These are phyloP conservation scores for Ceratobasidium sp. DNA, from an alignment of 1,284 basidiomycete species.

Conservation along the genomic window DNA sequence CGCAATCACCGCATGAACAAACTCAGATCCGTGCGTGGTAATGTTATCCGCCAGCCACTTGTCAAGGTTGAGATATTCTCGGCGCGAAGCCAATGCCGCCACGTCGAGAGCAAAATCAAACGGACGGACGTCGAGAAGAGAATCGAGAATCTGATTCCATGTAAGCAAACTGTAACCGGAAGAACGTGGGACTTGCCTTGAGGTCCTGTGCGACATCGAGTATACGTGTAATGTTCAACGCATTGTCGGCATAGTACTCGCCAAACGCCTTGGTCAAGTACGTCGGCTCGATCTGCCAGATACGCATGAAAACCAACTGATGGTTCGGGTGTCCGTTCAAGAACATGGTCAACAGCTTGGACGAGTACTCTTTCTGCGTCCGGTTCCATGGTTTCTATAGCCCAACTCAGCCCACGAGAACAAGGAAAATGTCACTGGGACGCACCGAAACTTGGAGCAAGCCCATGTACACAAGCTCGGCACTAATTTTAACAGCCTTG, in stretches of 20 bases:
- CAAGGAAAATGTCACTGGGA: conserved; percentile 44
- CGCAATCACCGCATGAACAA: conserved; percentile 82
- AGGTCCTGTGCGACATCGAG: conserved; percentile 95
- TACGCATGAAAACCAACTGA: conserved; percentile 93
- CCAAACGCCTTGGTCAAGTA: conserved; percentile 86
- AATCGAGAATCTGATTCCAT: conserved; percentile 75
- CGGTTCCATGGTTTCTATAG: conserved; percentile 84
- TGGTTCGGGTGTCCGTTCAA: conserved; percentile 90
- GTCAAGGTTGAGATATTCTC: conserved; percentile 93
- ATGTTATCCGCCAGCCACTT: conserved; percentile 95
- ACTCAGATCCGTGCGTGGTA: conserved; percentile 77
- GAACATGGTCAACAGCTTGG: conserved; percentile 88
- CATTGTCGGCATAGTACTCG: conserved; percentile 90
- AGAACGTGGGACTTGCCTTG: conserved; percentile 62
- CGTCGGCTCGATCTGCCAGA: conserved; percentile 87
- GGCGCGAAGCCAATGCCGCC: conserved; percentile 87
- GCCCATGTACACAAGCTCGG: conserved; percentile 93
- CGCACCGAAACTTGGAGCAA: conserved; percentile 86
- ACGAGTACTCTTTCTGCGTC: conserved; percentile 83
- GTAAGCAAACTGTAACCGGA: conserved; percentile 30
- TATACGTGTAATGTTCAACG: conserved; percentile 91
- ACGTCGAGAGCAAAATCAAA: conserved; percentile 90
- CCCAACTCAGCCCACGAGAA: conserved; percentile 24
- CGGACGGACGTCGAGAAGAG: conserved; percentile 83
- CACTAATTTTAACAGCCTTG: conserved; percentile 88